These are phyloP conservation scores for Taxawa tesnikishii DNA, from an alignment of 2,329 filamentous ascomycete species.

Conservation along the genomic window DNA sequence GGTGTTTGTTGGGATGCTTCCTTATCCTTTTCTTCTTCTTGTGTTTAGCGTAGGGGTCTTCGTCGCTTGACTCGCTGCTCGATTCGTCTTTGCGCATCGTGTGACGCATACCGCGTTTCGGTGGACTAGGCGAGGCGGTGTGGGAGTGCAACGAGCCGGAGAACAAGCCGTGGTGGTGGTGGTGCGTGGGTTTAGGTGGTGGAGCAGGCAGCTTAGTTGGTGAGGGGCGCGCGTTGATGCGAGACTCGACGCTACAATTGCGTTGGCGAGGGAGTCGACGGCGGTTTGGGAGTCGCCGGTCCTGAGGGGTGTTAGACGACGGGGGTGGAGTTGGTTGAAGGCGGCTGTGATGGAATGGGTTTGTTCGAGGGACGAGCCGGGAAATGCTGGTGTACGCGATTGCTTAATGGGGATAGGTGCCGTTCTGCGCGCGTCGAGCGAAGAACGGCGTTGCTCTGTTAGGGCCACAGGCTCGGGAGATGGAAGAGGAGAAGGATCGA, in stretches of 20 bases:
- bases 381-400: no score
- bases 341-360: slow-evolving; percentile 19
- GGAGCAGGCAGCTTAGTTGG: slow-evolving; percentile 27
- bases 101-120: slow-evolving; percentile 45
- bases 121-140: slow-evolving; percentile 28
- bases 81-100: slow-evolving; percentile 47
- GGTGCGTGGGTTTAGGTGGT: slow-evolving; percentile 16
- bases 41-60: slow-evolving; percentile 36
- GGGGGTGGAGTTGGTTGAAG: slow-evolving; percentile 20
- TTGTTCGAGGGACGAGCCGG: no score
- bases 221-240: slow-evolving; percentile 40
- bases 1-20: slow-evolving; percentile 57
- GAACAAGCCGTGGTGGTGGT: slow-evolving; percentile 6
- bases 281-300: slow-evolving; percentile 46
- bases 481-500: slow-evolving; percentile 13
- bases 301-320: slow-evolving; percentile 32
- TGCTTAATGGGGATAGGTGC: slow-evolving; percentile 2
- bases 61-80: slow-evolving; percentile 26
- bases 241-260: slow-evolving; percentile 63
- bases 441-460: slow-evolving; percentile 6
- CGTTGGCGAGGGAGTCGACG: slow-evolving; percentile 56
- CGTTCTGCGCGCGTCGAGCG: slow-evolving; percentile 1
- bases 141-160: slow-evolving; percentile 18
- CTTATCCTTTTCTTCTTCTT: slow-evolving; percentile 45
- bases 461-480: slow-evolving; percentile 20